Evolutionary conservation across 345 rosid species (phyloP).

Genomic region (Euphorbia pulcherrima): DNA sequence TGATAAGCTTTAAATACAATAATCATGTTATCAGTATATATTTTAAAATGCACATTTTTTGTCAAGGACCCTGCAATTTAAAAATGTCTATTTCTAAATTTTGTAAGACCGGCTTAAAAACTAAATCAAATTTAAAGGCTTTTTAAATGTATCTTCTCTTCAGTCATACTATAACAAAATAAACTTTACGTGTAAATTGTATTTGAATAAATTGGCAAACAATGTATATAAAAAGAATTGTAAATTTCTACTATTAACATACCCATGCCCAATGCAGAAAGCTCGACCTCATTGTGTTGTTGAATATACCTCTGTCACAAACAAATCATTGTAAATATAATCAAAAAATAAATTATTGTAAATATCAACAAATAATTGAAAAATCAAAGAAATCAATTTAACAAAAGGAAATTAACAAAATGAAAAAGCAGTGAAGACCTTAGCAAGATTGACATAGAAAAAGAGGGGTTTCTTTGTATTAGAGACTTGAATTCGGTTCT

Average conservation of each 20-base stretch:
- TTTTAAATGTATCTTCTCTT: too few relatives aligned
- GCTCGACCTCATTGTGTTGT: slow-evolving; percentile 85
- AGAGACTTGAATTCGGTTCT: slow-evolving; percentile 33
- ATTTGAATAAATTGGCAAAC: too few relatives aligned
- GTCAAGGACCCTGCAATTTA: too few relatives aligned
- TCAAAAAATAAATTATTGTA: not conserved
- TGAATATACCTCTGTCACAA: slow-evolving; percentile 76
- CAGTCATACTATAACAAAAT: too few relatives aligned
- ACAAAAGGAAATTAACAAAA: not conserved
- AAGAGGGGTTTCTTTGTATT: slow-evolving; percentile 36
- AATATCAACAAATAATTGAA: not conserved
- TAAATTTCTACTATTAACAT: slow-evolving; percentile 24
- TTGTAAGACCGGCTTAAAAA: too few relatives aligned
- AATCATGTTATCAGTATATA: too few relatives aligned
- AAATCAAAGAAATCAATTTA: not conserved
- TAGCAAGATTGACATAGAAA: slow-evolving; percentile 36
- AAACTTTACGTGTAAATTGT: too few relatives aligned
- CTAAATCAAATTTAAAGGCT: too few relatives aligned
- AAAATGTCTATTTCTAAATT: too few relatives aligned
- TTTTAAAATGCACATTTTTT: too few relatives aligned
- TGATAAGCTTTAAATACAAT: too few relatives aligned
- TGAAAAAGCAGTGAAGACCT: slow-evolving; percentile 11
- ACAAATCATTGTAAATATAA: not conserved
- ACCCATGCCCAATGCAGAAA: slow-evolving; percentile 97
- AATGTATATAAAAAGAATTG: not conserved